Conservation (phyloP, 352 stramenopile genomes). For the Pythium folliculosum region DNA sequence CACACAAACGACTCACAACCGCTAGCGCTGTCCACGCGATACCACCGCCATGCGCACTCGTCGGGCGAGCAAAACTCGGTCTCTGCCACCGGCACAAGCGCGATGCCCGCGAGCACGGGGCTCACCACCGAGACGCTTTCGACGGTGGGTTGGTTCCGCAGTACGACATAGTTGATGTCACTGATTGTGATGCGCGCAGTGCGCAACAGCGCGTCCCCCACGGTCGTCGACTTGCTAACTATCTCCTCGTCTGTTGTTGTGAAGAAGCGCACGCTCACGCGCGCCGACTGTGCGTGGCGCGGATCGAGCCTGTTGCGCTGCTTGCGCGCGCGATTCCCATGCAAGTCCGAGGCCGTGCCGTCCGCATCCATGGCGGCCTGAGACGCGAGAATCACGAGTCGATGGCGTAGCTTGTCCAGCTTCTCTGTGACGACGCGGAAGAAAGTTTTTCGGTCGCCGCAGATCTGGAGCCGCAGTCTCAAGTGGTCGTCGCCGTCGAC, state of each 20-base stretch:
- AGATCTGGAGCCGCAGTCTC: constrained; percentile 47
- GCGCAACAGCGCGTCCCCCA: constrained; percentile 51
- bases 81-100: constrained; percentile 46
- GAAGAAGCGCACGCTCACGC: constrained; percentile 50
- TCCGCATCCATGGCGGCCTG: constrained; percentile 2
- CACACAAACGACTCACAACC: constrained; percentile 23
- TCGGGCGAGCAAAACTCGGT: constrained; percentile 66
- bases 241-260: constrained; percentile 39
- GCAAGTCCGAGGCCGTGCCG: neutral
- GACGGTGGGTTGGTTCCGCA: constrained; percentile 69
- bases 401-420: constrained; percentile 56
- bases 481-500: constrained; percentile 48
- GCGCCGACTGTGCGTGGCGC: constrained; percentile 15
- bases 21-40: constrained; percentile 30
- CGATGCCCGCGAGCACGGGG: constrained; percentile 49
- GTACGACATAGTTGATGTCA: constrained; percentile 41
- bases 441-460: constrained; percentile 55
- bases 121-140: constrained; percentile 43
- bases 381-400: constrained; percentile 57
- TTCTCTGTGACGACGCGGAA: constrained; percentile 42
- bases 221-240: constrained; percentile 28
- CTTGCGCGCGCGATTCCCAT: constrained; percentile 19
- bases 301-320: constrained; percentile 24
- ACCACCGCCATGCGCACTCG: constrained; percentile 69
- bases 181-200: constrained; percentile 50